Conservation (phyloP, 164 flowering plant genomes). For the Vitis labrusca region DNA sequence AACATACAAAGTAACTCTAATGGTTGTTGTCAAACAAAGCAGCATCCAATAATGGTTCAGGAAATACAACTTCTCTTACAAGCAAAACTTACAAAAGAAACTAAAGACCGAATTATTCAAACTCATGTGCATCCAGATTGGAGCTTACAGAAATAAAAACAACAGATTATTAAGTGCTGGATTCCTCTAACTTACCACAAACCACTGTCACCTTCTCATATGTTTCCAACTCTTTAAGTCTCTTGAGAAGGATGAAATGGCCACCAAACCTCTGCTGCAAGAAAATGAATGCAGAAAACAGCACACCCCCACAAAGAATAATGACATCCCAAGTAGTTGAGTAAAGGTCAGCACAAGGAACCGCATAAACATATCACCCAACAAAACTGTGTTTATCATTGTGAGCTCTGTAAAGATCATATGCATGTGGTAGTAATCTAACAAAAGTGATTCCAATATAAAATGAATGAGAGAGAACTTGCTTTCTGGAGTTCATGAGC, state of each 20-base stretch:
- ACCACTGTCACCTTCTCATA: slow-evolving; percentile 32
- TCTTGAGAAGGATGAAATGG: slow-evolving; percentile 28
- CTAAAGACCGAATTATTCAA: no score
- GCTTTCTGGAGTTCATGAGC: slow-evolving; percentile 23
- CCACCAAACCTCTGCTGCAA: slow-evolving; percentile 48
- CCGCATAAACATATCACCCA: slow-evolving; percentile 33
- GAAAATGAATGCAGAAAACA: slow-evolving; percentile 31
- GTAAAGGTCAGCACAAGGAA: slow-evolving; percentile 34
- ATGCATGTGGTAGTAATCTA: slow-evolving; percentile 42
- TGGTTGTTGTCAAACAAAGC: no score
- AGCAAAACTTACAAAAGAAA: no score
- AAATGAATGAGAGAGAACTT: slow-evolving; percentile 29
- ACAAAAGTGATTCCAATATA: slow-evolving; percentile 40
- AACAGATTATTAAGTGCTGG: no score
- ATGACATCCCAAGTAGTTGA: slow-evolving; percentile 47
- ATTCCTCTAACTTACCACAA: no score
- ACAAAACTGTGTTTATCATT: slow-evolving; percentile 17
- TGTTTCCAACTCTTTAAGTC: slow-evolving; percentile 18
- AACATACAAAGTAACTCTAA: no score
- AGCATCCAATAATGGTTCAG: no score
- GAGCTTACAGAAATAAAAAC: no score
- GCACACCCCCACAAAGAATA: slow-evolving; percentile 29
- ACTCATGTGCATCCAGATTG: no score
- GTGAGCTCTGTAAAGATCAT: slow-evolving; percentile 40
- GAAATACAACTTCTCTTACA: no score